These are phyloP conservation scores for Dispira parvispora DNA, from an alignment of 192 early-diverging fungal genomes.

Conservation along the genomic window DNA sequence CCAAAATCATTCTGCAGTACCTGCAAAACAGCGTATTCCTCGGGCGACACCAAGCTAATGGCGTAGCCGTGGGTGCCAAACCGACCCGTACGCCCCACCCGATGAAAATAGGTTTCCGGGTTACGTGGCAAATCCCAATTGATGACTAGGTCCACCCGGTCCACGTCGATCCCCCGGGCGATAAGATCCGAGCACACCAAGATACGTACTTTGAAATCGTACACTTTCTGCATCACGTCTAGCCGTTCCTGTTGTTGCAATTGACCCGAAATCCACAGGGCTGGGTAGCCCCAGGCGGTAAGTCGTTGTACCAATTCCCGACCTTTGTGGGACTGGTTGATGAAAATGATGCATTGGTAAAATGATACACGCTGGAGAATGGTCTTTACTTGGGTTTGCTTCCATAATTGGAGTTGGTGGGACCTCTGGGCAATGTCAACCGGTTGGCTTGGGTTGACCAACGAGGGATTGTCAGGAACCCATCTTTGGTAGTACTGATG, in stretches of 20 bases:
- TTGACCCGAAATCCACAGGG: not conserved
- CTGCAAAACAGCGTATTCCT: not conserved
- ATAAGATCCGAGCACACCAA: not conserved
- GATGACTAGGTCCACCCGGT: slow-evolving; percentile 46
- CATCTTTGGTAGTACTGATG: not conserved
- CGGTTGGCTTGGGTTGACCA: not conserved
- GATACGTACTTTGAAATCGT: not conserved
- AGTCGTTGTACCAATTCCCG: not conserved
- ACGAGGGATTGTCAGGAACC: too few relatives aligned
- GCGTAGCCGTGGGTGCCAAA: slow-evolving; percentile 52
- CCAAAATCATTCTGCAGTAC: not conserved
- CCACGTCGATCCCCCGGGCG: slow-evolving; percentile 54
- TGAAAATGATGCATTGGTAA: slow-evolving; percentile 43
- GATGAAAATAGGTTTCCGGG: slow-evolving; percentile 57
- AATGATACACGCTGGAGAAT: slow-evolving; percentile 30
- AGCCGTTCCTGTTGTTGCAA: not conserved
- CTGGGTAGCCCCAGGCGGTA: not conserved
- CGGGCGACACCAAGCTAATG: not conserved
- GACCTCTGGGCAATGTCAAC: not conserved
- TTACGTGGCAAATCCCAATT: slow-evolving; percentile 56
- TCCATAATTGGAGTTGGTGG: not conserved
- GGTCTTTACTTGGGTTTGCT: slow-evolving; percentile 27
- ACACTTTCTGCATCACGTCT: not conserved
- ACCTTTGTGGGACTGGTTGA: slow-evolving; percentile 22
- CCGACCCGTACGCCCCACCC: slow-evolving; percentile 62